Conservation (phyloP, 176 grass and related monocot species). For the Thinopyrum elongatum region DNA sequence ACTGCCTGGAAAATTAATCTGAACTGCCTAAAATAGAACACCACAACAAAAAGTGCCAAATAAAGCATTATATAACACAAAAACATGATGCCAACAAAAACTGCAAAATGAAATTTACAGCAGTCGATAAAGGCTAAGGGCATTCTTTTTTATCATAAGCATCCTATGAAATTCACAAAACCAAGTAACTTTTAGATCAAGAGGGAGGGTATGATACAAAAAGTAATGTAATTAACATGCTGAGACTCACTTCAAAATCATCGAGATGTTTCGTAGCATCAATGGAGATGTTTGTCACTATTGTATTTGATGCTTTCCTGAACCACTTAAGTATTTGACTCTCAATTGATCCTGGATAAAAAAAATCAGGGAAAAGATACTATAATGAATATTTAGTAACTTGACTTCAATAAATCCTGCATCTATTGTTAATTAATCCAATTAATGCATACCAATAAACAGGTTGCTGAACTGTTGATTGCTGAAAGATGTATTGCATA, state of each 20-base stretch:
- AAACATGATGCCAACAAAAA: background rate
- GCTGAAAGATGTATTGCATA: background rate
- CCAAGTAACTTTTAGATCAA: background rate
- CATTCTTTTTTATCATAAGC: background rate
- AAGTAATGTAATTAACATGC: background rate
- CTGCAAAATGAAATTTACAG: background rate
- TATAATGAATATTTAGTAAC: conserved; percentile 5
- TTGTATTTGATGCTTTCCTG: conserved; percentile 62
- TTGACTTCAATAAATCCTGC: conserved; percentile 10
- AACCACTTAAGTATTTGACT: conserved; percentile 65
- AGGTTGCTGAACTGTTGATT: background rate
- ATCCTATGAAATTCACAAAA: conserved; percentile 3
- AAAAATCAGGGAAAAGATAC: conserved; percentile 7
- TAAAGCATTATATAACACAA: background rate
- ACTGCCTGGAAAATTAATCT: background rate
- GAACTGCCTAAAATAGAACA: background rate
- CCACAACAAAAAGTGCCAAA: background rate
- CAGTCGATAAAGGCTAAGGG: background rate
- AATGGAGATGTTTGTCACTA: conserved; percentile 65
- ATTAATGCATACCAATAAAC: conserved; percentile 19
- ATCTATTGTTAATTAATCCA: background rate
- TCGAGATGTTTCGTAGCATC: conserved; percentile 58
- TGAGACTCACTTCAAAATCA: conserved; percentile 84
- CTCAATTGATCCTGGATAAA: conserved; percentile 64
- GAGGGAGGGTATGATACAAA: background rate